Conservation (phyloP, 352 stramenopile genomes). For the Phytophthora sojae region DNA sequence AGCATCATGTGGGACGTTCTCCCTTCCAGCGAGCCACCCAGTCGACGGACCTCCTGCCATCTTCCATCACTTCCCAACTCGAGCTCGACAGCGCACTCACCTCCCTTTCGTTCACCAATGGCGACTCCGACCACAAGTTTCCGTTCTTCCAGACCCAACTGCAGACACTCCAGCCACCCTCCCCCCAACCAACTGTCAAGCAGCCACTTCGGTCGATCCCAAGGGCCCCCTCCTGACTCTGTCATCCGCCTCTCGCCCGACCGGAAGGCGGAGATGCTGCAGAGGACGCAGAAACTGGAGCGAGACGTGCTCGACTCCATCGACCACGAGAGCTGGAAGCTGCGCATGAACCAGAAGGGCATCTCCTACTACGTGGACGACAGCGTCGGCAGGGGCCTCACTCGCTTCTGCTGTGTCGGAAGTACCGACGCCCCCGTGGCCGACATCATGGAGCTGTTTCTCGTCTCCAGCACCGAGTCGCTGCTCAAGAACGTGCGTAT, state of each 20-base stretch:
- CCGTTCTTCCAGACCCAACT: slow-evolving; percentile 17
- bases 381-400: slow-evolving; percentile 41
- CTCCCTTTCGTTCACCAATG: neutral
- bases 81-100: slow-evolving; percentile 7
- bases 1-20: neutral
- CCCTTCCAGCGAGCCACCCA: neutral
- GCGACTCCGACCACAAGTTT: slow-evolving; percentile 5
- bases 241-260: slow-evolving; percentile 22
- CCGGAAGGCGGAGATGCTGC: slow-evolving; percentile 33
- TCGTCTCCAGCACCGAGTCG: slow-evolving; percentile 47
- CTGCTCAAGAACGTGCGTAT: slow-evolving; percentile 57
- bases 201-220: slow-evolving; percentile 11
- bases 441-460: slow-evolving; percentile 61
- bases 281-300: slow-evolving; percentile 31
- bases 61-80: slow-evolving; percentile 19
- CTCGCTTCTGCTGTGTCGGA: slow-evolving; percentile 61
- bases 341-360: slow-evolving; percentile 40
- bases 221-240: slow-evolving; percentile 6
- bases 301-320: slow-evolving; percentile 31
- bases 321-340: slow-evolving; percentile 39
- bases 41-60: neutral
- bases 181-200: slow-evolving; percentile 13
- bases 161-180: slow-evolving; percentile 8
- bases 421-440: slow-evolving; percentile 43
- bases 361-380: slow-evolving; percentile 62